phyloP scores from a whole-genome alignment of 352 stramenopile species.

The Phytophthora litchii region DNA sequence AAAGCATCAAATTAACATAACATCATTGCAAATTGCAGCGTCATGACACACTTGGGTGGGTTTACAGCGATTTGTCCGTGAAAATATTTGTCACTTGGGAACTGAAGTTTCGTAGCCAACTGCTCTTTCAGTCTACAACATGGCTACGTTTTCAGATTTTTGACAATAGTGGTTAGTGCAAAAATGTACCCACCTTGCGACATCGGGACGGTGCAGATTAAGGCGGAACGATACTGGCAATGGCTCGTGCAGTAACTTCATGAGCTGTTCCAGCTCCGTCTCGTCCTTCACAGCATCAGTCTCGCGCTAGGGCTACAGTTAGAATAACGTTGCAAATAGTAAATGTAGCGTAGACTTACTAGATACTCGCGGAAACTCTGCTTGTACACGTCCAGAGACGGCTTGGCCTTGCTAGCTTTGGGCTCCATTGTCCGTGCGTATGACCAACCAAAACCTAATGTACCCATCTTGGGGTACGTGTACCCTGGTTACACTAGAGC shows the following conservation, averaged over 20 bases:
- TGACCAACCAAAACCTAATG: constrained; percentile 26
- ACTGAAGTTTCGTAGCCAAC: constrained; percentile 63
- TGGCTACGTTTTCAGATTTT: constrained; percentile 10
- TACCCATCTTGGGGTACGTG: constrained; percentile 10
- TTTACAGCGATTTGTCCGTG: constrained; percentile 63
- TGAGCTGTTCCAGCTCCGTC: constrained; percentile 62
- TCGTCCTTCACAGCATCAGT: constrained; percentile 60
- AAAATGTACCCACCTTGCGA: constrained; percentile 36
- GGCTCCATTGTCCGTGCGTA: constrained; percentile 8
- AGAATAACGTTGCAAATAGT: neutral
- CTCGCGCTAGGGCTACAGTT: constrained; percentile 44
- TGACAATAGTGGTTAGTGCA: neutral
- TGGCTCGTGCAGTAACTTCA: constrained; percentile 77
- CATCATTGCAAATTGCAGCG: neutral
- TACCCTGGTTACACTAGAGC: neutral
- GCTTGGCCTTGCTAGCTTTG: constrained; percentile 43
- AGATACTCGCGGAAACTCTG: constrained; percentile 84
- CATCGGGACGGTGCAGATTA: constrained; percentile 73
- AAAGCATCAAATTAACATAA: constrained; percentile 7
- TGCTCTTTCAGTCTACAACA: constrained; percentile 48
- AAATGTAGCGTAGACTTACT: constrained; percentile 14
- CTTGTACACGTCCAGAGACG: constrained; percentile 78
- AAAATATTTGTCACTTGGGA: constrained; percentile 55
- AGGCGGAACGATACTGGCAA: constrained; percentile 85
- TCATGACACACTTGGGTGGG: constrained; percentile 52